A percentile compares a stretch with the other conserved stretches of the same genome.
phyloP scores from a whole-genome alignment of 1,284 basidiomycete genomes.

The Sanghuangporus sanghuang region DNA sequence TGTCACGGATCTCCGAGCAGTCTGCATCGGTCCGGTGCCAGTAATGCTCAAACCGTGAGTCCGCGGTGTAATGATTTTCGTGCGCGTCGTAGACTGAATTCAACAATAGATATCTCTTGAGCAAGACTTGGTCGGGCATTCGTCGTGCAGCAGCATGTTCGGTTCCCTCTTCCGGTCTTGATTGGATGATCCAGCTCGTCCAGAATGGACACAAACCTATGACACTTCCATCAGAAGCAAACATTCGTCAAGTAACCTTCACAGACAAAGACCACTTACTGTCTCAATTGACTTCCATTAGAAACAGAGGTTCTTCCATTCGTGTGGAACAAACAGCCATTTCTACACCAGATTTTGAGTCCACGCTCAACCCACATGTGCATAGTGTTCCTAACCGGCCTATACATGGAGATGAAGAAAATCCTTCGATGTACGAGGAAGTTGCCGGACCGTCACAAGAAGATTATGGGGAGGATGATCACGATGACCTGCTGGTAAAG shows the following conservation, averaged over 20 bases:
- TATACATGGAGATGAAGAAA: background rate
- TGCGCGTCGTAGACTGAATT: background rate
- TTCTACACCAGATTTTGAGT: background rate
- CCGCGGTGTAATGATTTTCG: background rate
- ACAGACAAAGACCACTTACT: background rate
- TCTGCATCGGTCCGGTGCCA: too few species aligned
- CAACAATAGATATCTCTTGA: background rate
- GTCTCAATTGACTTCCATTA: background rate
- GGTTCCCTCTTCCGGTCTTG: background rate
- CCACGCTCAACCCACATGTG: background rate
- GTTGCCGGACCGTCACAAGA: background rate
- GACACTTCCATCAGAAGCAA: background rate
- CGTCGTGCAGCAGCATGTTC: background rate
- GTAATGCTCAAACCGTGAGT: background rate
- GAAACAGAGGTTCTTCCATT: background rate
- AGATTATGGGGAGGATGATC: background rate
- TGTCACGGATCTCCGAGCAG: too few species aligned
- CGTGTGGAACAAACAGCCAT: background rate
- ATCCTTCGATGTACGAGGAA: background rate
- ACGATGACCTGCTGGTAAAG: background rate
- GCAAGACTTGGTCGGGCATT: background rate
- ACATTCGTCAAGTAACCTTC: background rate
- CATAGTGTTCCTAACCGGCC: background rate
- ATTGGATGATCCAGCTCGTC: constrained; percentile 9
- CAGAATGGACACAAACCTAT: background rate